Percentiles rank a stretch among this genome's conserved stretches.
Evolutionary conservation across 208 protist genomes (phyloP).

Genomic region (Trypanosoma boissoni): DNA sequence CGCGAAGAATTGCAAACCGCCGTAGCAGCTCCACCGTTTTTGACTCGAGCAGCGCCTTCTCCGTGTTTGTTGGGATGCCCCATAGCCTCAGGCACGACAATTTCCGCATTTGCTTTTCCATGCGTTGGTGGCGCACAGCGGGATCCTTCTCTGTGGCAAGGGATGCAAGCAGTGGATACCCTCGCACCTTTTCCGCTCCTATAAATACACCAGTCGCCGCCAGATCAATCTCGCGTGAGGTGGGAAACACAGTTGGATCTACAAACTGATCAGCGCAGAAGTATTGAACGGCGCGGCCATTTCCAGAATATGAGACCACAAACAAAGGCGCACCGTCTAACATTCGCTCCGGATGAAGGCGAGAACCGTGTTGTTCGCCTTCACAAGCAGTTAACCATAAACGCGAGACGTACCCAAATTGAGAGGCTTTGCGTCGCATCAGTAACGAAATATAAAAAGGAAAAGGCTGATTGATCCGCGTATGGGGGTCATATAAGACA

Average conservation of each 20-base stretch:
- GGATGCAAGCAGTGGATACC: constrained; percentile 52
- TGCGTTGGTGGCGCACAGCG: constrained; percentile 10
- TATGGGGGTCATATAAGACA: constrained; percentile 55
- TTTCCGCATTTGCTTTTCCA: constrained; percentile 12
- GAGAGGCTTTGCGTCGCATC: constrained; percentile 64
- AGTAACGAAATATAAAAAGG: constrained; percentile 22
- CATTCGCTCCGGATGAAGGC: constrained; percentile 33
- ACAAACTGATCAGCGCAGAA: constrained; percentile 86
- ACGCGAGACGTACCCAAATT: constrained; percentile 75
- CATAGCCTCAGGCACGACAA: constrained; percentile 13
- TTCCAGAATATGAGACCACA: constrained; percentile 41
- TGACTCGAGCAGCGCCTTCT: neutral
- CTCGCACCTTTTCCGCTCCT: constrained; percentile 30
- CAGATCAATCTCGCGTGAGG: constrained; percentile 44
- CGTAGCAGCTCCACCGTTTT: constrained; percentile 5
- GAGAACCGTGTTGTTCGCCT: constrained; percentile 42
- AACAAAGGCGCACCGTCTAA: constrained; percentile 47
- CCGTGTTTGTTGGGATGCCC: neutral
- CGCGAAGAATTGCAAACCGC: constrained; percentile 17
- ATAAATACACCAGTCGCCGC: constrained; percentile 43
- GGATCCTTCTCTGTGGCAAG: constrained; percentile 7
- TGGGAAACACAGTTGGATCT: constrained; percentile 33
- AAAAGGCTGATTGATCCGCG: constrained; percentile 47
- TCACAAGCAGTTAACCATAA: constrained; percentile 61
- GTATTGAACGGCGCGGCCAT: constrained; percentile 31